phyloP scores from a whole-genome alignment of 2,329 filamentous ascomycete genomes.

The Aspergillus uvarum region DNA sequence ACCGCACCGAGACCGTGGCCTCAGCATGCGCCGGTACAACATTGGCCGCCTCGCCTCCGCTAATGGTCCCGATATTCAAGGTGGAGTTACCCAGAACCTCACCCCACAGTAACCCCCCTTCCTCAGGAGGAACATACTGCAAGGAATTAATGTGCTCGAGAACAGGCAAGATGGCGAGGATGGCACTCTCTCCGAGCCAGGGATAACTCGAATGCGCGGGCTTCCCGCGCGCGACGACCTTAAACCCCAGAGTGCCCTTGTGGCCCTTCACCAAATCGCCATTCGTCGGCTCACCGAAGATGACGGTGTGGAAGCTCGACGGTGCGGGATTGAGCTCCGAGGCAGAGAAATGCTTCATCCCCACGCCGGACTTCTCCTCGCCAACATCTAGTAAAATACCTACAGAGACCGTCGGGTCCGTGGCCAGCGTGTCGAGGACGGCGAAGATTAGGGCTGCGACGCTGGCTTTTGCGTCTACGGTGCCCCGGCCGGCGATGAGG shows the following conservation, averaged over 20 bases:
- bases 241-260: slow-evolving; percentile 76
- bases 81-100: slow-evolving; percentile 84
- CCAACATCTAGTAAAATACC: slow-evolving; percentile 68
- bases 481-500: slow-evolving; percentile 44
- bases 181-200: slow-evolving; percentile 82
- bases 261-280: slow-evolving; percentile 84
- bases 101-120: slow-evolving; percentile 67
- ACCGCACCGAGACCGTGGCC: slow-evolving; percentile 63
- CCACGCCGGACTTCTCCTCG: slow-evolving; percentile 77
- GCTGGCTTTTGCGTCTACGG: slow-evolving; percentile 49
- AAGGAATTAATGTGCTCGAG: slow-evolving; percentile 65
- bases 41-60: slow-evolving; percentile 81
- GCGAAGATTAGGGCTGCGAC: slow-evolving; percentile 47
- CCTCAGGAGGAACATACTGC: slow-evolving; percentile 44
- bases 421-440: slow-evolving; percentile 45
- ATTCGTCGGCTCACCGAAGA: slow-evolving; percentile 94
- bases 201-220: slow-evolving; percentile 91
- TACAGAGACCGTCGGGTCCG: slow-evolving; percentile 40
- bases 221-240: slow-evolving; percentile 67
- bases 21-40: slow-evolving; percentile 77
- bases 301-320: slow-evolving; percentile 63
- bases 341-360: slow-evolving; percentile 63
- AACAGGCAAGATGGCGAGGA: slow-evolving; percentile 75
- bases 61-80: slow-evolving; percentile 75
- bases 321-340: slow-evolving; percentile 49